These are phyloP conservation scores for Daldinia vernicosa DNA, from an alignment of 495 filamentous ascomycete species.

Conservation along the genomic window DNA sequence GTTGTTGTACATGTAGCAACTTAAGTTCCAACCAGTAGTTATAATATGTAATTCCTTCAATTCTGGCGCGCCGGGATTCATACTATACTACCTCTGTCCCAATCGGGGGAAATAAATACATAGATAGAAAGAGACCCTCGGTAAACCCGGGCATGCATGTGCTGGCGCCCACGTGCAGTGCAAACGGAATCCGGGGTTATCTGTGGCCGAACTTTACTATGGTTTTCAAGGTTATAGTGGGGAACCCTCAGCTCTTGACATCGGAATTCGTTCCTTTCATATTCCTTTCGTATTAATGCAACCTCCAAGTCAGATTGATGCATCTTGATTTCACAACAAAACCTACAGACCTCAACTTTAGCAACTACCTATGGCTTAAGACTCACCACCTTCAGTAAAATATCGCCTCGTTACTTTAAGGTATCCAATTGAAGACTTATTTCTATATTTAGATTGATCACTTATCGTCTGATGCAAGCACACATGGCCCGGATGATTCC, in stretches of 20 bases:
- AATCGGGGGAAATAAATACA: background rate
- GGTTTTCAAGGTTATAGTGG: background rate
- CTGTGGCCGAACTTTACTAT: constrained; percentile 15
- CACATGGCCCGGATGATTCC: background rate
- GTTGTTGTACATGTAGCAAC: too few species aligned
- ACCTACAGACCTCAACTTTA: background rate
- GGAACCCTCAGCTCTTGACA: background rate
- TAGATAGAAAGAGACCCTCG: background rate
- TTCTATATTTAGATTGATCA: background rate
- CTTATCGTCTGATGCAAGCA: constrained; percentile 1
- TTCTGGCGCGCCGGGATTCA: too few species aligned
- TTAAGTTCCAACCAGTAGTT: too few species aligned
- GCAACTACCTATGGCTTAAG: background rate
- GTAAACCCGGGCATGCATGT: constrained; percentile 15
- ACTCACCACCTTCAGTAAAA: background rate
- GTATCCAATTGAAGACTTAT: background rate
- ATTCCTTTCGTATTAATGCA: background rate
- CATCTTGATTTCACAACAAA: background rate
- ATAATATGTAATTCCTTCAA: too few species aligned
- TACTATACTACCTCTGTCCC: background rate
- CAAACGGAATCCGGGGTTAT: constrained; percentile 39
- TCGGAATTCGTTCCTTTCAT: background rate
- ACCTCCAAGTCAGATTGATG: background rate
- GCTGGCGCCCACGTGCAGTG: constrained; percentile 24
- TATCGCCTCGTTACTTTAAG: background rate